Evolutionary conservation across 805 yeast genomes (phyloP).

Genomic region (Allodekkera sacchari): DNA sequence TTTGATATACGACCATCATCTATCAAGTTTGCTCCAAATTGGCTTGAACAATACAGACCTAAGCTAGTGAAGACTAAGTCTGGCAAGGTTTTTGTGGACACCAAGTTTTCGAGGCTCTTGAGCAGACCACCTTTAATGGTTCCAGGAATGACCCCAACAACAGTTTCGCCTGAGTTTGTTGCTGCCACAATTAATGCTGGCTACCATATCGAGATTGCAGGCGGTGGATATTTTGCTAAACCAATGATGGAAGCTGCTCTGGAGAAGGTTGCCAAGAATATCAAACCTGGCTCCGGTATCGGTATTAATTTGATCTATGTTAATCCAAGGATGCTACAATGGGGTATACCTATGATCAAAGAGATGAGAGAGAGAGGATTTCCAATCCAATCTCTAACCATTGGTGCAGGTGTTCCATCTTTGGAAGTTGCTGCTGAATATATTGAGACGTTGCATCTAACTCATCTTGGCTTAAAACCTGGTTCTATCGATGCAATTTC

Average conservation of each 20-base stretch:
- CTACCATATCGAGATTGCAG: constrained; percentile 94
- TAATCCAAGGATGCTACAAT: constrained; percentile 94
- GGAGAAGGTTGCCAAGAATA: constrained; percentile 56
- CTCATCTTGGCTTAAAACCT: constrained; percentile 94
- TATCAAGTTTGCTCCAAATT: constrained; percentile 78
- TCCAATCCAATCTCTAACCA: constrained; percentile 92
- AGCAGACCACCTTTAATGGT: constrained; percentile 96
- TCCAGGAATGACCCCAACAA: constrained; percentile 99
- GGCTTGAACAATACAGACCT: constrained; percentile 87
- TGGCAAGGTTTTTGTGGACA: constrained; percentile 79
- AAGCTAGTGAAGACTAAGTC: constrained; percentile 65
- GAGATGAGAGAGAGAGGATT: constrained; percentile 83
- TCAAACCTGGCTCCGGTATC: constrained; percentile 82
- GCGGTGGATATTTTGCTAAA: constrained; percentile 94
- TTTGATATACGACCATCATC: constrained; percentile 61
- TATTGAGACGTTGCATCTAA: constrained; percentile 83
- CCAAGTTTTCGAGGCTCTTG: constrained; percentile 84
- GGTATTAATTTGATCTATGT: constrained; percentile 92
- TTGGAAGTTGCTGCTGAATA: constrained; percentile 95
- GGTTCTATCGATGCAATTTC: constrained; percentile 92
- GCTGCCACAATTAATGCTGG: constrained; percentile 94
- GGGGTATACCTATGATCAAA: constrained; percentile 96
- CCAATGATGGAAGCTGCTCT: constrained; percentile 65
- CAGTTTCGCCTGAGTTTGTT: constrained; percentile 90
- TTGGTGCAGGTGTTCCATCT: constrained; percentile 99